A percentile compares a stretch with the other conserved stretches of the same genome.
Evolutionary conservation across 2,329 filamentous ascomycete genomes (phyloP).

Genomic region (Lachnellula hyalina): DNA sequence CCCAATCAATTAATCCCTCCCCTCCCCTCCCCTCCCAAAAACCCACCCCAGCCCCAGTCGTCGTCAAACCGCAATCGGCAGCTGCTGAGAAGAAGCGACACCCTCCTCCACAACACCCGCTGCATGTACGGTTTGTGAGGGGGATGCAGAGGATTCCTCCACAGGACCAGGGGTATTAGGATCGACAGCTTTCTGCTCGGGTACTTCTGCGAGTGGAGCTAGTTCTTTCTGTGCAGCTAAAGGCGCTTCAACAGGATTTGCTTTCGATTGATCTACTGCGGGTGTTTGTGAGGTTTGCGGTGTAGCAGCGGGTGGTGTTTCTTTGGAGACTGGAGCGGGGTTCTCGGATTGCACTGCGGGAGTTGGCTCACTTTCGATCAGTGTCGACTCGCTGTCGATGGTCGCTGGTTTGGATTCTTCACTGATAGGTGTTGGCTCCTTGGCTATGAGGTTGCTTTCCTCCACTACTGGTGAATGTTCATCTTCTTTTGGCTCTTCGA

Average conservation of each 20-base stretch:
- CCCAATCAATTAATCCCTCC: background rate
- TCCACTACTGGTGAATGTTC: background rate
- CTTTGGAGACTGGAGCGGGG: background rate
- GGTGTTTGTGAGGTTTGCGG: no score
- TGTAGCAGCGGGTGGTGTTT: background rate
- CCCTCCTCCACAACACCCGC: no score
- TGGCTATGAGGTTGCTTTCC: background rate
- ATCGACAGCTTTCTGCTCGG: background rate
- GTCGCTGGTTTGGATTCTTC: background rate
- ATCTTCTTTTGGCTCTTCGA: background rate
- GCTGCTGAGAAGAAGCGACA: background rate
- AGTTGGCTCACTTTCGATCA: no score
- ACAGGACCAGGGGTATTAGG: no score
- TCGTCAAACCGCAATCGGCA: constrained; percentile 14
- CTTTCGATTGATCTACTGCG: no score
- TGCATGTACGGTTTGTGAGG: no score
- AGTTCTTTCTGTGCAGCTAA: no score
- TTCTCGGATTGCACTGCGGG: background rate
- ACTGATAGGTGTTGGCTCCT: background rate
- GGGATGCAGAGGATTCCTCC: no score
- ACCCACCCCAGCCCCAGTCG: background rate
- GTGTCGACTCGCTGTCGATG: no score
- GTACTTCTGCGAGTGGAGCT: background rate
- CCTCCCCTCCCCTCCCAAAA: background rate
- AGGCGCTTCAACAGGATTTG: no score